Evolutionary conservation across 306 rosid species (phyloP).

Genomic region (Pterocarpus macrocarpus): DNA sequence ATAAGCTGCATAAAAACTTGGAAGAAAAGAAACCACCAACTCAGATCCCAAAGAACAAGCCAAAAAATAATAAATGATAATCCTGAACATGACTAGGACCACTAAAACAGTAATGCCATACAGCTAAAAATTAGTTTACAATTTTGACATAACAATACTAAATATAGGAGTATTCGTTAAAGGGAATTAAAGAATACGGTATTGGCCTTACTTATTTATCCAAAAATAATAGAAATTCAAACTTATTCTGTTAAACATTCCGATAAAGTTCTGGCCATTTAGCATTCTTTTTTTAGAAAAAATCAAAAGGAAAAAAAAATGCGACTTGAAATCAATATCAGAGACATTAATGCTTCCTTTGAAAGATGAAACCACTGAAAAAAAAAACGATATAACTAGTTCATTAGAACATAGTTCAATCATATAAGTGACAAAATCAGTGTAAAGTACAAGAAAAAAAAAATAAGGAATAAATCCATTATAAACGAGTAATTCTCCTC

Average conservation of each 20-base stretch:
- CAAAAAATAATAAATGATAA: neutral
- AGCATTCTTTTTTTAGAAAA: neutral
- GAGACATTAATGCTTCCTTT: slow-evolving; percentile 7
- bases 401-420: slow-evolving; percentile 42
- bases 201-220: neutral
- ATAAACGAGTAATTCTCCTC: slow-evolving; percentile 52
- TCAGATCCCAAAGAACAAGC: neutral
- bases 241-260: neutral
- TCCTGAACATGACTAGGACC: neutral
- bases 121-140: neutral
- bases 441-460: neutral
- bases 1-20: slow-evolving; percentile 29
- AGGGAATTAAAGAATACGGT: neutral
- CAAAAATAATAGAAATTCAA: neutral
- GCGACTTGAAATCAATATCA: slow-evolving; percentile 26
- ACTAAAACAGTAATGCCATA: neutral
- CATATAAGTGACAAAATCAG: slow-evolving; percentile 23
- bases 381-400: neutral
- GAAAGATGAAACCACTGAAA: slow-evolving; percentile 20
- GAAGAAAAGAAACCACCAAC: slow-evolving; percentile 6
- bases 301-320: neutral
- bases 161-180: neutral
- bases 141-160: neutral
- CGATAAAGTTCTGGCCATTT: neutral
- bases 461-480: slow-evolving; percentile 30